Evolutionary conservation across 129 eudicot genomes (phyloP).

Genomic region (Chrysanthemum makinoi): DNA sequence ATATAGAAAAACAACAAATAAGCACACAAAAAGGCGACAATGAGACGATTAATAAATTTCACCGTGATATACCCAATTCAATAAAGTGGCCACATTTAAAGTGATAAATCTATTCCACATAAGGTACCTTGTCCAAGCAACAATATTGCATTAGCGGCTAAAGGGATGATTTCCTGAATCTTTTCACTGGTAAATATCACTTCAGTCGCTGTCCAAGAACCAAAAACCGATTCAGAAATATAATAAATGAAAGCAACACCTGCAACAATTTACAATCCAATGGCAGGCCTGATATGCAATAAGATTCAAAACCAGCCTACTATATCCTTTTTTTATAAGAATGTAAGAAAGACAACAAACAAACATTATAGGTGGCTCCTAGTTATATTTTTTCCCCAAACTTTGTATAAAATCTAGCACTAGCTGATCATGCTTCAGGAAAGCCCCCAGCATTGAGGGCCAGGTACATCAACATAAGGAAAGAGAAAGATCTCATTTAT

Average conservation of each 20-base stretch:
- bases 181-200: constrained; percentile 81
- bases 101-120: neutral
- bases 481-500: too few species aligned
- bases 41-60: neutral
- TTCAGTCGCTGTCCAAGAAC: constrained; percentile 46
- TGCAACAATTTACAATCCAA: neutral
- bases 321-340: neutral
- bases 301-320: neutral
- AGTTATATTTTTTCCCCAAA: neutral
- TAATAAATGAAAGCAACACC: constrained; percentile 5
- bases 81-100: constrained; percentile 14
- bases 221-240: constrained; percentile 9
- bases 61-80: neutral
- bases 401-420: neutral
- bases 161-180: constrained; percentile 63
- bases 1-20: neutral
- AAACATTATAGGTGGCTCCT: neutral
- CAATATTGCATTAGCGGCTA: constrained; percentile 56
- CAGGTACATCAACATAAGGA: too few species aligned
- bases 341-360: neutral
- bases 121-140: constrained; percentile 88
- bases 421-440: neutral
- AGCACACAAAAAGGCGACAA: neutral
- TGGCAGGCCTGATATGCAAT: neutral
- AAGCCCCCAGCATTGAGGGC: neutral